Percentiles rank a stretch among this genome's conserved stretches.
Evolutionary conservation across 257 asterid genomes (phyloP).

Genomic region (Salvia hispanica): DNA sequence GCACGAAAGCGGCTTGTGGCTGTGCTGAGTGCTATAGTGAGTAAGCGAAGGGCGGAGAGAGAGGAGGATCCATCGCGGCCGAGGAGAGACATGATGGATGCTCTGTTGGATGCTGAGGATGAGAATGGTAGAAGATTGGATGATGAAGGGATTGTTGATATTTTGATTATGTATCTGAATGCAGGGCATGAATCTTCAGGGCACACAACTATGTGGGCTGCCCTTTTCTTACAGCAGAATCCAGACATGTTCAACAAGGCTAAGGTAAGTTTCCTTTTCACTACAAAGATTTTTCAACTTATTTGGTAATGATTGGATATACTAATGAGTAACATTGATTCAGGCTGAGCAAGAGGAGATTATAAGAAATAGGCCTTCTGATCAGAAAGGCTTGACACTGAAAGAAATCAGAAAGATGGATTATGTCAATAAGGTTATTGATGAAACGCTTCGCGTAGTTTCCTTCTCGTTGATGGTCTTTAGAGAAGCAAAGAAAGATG

Average conservation of each 20-base stretch:
- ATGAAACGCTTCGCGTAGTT: conserved; percentile 80
- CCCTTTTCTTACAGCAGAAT: conserved; percentile 60
- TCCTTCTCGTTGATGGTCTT: conserved; percentile 80
- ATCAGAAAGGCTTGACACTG: conserved; percentile 60
- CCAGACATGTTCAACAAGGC: conserved; percentile 63
- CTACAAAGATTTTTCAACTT: too few species aligned
- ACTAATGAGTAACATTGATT: not conserved
- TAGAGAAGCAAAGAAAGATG: conserved; percentile 77
- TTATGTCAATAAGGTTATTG: conserved; percentile 75
- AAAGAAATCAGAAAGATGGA: conserved; percentile 75
- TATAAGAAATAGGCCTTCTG: conserved; percentile 58
- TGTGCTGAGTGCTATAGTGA: conserved; percentile 44
- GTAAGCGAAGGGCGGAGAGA: conserved; percentile 53
- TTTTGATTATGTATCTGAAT: conserved; percentile 80
- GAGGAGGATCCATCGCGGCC: not conserved
- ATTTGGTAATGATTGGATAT: too few species aligned
- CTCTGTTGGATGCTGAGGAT: conserved; percentile 59
- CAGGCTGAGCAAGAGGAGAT: conserved; percentile 89
- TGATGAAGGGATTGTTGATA: conserved; percentile 78
- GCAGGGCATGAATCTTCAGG: conserved; percentile 98
- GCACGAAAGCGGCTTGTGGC: conserved; percentile 74
- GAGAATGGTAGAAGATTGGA: conserved; percentile 59
- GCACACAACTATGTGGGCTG: conserved; percentile 82
- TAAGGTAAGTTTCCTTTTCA: conserved; percentile 46
- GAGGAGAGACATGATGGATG: conserved; percentile 82